These are phyloP conservation scores for Tulasnella sp. DNA, from an alignment of 768 basidiomycete species.

Conservation along the genomic window DNA sequence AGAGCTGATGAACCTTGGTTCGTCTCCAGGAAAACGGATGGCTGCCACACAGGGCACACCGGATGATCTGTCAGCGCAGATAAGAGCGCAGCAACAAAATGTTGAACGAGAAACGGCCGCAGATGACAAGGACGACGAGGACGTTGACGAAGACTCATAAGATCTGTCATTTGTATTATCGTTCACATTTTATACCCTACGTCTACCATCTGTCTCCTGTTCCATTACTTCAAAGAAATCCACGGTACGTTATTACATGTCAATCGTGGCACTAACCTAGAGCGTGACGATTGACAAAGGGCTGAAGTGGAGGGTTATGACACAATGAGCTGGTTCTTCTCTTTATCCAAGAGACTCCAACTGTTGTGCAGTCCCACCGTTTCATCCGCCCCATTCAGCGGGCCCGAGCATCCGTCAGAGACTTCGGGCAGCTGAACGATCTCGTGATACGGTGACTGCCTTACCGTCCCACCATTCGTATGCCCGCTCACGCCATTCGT, in stretches of 20 bases:
- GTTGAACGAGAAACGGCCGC: background rate
- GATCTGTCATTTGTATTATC: background rate
- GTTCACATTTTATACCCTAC: conserved; percentile 1
- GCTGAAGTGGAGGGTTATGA: too few relatives aligned
- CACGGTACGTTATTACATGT: too few relatives aligned
- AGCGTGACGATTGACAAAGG: too few relatives aligned
- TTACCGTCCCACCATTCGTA: conserved; percentile 20
- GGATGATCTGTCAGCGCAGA: conserved; percentile 71
- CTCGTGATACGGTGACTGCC: background rate
- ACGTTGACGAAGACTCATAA: conserved; percentile 25
- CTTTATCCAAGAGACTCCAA: conserved; percentile 11
- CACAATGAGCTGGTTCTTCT: background rate
- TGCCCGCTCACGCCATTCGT: background rate
- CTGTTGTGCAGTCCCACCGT: conserved; percentile 68
- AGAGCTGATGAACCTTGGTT: background rate
- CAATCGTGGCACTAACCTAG: too few relatives aligned
- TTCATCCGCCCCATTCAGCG: conserved; percentile 55
- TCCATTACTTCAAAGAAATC: background rate
- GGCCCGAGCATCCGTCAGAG: conserved; percentile 29
- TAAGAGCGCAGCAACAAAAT: conserved; percentile 54
- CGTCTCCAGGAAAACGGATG: conserved; percentile 54
- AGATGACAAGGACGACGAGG: conserved; percentile 34
- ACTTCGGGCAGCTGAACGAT: conserved; percentile 13
- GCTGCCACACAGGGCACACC: conserved; percentile 39
- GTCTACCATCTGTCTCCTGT: conserved; percentile 8